phyloP scores from a whole-genome alignment of 1,284 basidiomycete genomes.

The Agaricales sp. region DNA sequence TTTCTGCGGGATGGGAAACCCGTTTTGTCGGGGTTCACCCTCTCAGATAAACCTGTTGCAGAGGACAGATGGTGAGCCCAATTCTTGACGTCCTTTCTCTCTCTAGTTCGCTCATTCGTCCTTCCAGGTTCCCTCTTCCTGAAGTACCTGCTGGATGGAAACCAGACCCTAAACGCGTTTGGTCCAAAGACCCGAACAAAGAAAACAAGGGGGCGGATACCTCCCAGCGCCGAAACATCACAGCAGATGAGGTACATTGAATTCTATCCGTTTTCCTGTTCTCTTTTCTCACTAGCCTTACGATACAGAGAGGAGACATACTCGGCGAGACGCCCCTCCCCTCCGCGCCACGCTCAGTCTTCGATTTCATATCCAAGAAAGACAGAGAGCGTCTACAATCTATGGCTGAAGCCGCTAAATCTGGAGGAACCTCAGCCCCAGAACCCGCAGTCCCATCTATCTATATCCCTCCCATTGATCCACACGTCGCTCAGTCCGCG shows the following conservation, averaged over 20 bases:
- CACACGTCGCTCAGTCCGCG: constrained; percentile 79
- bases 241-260: constrained; percentile 56
- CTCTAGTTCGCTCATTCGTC: constrained; percentile 2
- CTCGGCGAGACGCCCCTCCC: constrained; percentile 76
- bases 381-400: constrained; percentile 75
- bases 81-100: constrained; percentile 15
- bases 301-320: constrained; percentile 67
- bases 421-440: constrained; percentile 13
- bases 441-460: constrained; percentile 22
- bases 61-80: constrained; percentile 64
- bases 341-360: constrained; percentile 69
- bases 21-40: constrained; percentile 67
- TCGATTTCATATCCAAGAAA: constrained; percentile 89
- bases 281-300: neutral
- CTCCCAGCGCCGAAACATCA: constrained; percentile 45
- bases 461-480: constrained; percentile 54
- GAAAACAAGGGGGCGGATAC: constrained; percentile 32
- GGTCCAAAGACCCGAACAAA: constrained; percentile 46
- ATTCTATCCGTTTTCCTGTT: constrained; percentile 1
- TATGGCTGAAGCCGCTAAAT: constrained; percentile 16
- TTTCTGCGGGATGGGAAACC: constrained; percentile 67
- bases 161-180: constrained; percentile 74
- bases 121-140: constrained; percentile 66
- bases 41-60: constrained; percentile 57
- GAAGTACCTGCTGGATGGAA: constrained; percentile 78